phyloP scores from a whole-genome alignment of 305 asterid genomes.

The Nicotiana rustica region DNA sequence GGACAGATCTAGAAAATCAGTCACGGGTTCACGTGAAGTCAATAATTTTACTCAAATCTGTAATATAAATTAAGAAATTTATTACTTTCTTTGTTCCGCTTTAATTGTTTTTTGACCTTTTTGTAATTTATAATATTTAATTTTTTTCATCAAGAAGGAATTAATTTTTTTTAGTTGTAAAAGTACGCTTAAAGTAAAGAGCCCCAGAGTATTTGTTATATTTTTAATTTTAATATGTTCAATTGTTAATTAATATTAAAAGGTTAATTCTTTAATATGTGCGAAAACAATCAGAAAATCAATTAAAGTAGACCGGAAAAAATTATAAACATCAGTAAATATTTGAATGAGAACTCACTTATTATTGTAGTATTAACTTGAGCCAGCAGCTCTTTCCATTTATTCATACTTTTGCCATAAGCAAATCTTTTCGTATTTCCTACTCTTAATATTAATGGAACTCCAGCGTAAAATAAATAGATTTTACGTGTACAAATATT shows the following conservation, averaged over 20 bases:
- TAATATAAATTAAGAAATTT: not conserved
- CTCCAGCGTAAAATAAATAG: not conserved
- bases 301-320: too few species aligned
- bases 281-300: too few species aligned
- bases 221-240: too few species aligned
- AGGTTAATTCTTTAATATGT: too few species aligned
- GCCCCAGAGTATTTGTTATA: too few species aligned
- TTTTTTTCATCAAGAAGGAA: too few species aligned
- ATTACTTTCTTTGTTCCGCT: rapidly evolving
- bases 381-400: not conserved
- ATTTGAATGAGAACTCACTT: not conserved
- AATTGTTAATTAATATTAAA: too few species aligned
- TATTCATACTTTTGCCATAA: not conserved
- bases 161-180: too few species aligned
- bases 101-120: too few species aligned
- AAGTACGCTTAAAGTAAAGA: too few species aligned
- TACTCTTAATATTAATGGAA: not conserved
- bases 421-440: not conserved
- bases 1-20: not conserved
- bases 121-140: too few species aligned
- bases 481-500: not conserved
- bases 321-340: not conserved
- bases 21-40: not conserved
- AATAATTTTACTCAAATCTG: not conserved
- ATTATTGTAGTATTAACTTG: too few species aligned